A percentile compares a stretch with the other conserved stretches of the same genome.
Evolutionary conservation across 805 yeast species (phyloP).

Genomic region (Candida corydali): DNA sequence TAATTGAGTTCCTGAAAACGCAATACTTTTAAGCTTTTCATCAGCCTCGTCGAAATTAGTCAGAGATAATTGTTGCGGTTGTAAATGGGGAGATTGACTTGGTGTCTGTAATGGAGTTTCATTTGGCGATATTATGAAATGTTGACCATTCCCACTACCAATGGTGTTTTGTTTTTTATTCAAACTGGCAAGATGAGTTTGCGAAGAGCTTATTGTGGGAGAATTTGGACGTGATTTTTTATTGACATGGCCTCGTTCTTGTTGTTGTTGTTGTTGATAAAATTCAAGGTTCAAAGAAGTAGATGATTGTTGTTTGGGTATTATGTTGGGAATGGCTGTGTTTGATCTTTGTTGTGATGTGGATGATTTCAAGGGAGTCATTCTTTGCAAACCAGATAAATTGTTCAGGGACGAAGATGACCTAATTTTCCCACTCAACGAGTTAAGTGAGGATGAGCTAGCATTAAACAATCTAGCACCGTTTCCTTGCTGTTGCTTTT

Average conservation of each 20-base stretch:
- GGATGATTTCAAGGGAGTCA: constrained; percentile 39
- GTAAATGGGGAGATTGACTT: constrained; percentile 42
- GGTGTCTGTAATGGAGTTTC: constrained; percentile 51
- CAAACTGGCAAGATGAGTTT: constrained; percentile 3
- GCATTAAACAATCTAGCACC: constrained; percentile 13
- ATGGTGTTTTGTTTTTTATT: neutral
- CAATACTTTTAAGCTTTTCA: constrained; percentile 27
- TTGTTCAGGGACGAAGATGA: constrained; percentile 18
- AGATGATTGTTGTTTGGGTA: constrained; percentile 26
- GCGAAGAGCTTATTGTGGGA: constrained; percentile 22
- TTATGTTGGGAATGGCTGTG: constrained; percentile 9
- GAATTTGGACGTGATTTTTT: constrained; percentile 49
- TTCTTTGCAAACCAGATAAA: constrained; percentile 26
- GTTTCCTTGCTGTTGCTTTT: constrained; percentile 10
- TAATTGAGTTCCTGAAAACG: constrained; percentile 36
- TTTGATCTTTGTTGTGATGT: constrained; percentile 1
- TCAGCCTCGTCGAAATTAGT: constrained; percentile 19
- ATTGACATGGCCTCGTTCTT: constrained; percentile 7
- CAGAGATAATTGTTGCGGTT: constrained; percentile 17
- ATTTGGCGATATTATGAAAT: constrained; percentile 31
- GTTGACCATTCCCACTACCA: constrained; percentile 7
- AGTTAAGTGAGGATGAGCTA: constrained; percentile 15
- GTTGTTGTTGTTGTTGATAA: constrained; percentile 13
- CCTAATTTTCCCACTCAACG: constrained; percentile 21
- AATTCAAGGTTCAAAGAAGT: constrained; percentile 36